These are phyloP conservation scores for Aspergillus felis DNA, from an alignment of 2,329 filamentous ascomycete genomes.

Conservation along the genomic window DNA sequence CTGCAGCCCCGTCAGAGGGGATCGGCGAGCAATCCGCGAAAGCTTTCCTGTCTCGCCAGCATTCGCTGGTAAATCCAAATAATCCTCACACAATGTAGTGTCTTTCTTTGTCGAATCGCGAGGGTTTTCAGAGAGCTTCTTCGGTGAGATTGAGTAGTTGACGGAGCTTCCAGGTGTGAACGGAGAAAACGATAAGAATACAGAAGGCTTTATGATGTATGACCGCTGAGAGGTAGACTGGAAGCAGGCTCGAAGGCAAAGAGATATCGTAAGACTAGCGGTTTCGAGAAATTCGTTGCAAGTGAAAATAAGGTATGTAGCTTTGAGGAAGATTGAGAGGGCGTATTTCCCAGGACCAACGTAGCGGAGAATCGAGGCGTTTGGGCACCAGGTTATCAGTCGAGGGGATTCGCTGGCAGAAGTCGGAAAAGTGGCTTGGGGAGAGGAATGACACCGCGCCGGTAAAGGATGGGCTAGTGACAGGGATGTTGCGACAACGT, in stretches of 20 bases:
- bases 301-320: slow-evolving; percentile 8
- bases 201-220: not conserved
- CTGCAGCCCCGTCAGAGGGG: slow-evolving; percentile 37
- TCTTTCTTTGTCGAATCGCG: not conserved
- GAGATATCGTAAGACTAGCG: not conserved
- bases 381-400: slow-evolving; percentile 32
- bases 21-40: slow-evolving; percentile 32
- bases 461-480: slow-evolving; percentile 27
- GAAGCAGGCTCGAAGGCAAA: not conserved
- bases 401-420: slow-evolving; percentile 27
- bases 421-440: slow-evolving; percentile 25
- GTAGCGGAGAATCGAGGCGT: slow-evolving; percentile 30
- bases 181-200: not conserved
- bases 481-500: slow-evolving; percentile 29
- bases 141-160: not conserved
- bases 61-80: slow-evolving; percentile 28
- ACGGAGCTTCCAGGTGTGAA: not conserved
- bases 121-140: not conserved
- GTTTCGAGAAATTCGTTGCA: slow-evolving; percentile 13
- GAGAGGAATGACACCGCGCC: slow-evolving; percentile 16
- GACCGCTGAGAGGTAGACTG: not conserved
- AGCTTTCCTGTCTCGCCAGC: slow-evolving; percentile 27
- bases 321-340: slow-evolving; percentile 12
- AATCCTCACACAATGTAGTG: slow-evolving; percentile 7
- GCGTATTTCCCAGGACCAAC: slow-evolving; percentile 20